These are phyloP conservation scores for Jacaranda copaia DNA, from an alignment of 257 asterid species.

Conservation along the genomic window DNA sequence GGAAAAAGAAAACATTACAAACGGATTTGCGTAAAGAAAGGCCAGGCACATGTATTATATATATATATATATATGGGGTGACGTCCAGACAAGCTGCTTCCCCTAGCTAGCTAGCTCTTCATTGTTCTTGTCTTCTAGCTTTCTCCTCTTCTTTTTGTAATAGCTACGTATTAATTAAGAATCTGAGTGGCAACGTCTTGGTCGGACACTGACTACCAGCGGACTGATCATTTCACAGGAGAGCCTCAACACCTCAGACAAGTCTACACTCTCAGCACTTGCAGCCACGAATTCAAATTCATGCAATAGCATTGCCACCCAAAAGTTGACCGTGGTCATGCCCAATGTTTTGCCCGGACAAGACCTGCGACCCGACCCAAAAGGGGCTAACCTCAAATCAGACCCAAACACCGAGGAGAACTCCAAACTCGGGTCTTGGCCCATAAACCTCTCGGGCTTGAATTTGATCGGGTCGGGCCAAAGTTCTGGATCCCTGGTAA, in stretches of 20 bases:
- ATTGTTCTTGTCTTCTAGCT: too few relatives aligned
- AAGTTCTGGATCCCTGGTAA: slow-evolving; percentile 50
- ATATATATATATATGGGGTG: not conserved
- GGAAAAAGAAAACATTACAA: not conserved
- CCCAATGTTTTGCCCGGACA: slow-evolving; percentile 70
- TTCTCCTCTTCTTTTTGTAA: too few relatives aligned
- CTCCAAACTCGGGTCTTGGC: not conserved
- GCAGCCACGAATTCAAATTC: slow-evolving; percentile 40
- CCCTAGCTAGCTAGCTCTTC: too few relatives aligned
- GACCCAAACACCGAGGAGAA: slow-evolving; percentile 51
- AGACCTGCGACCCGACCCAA: slow-evolving; percentile 69
- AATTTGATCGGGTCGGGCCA: slow-evolving; percentile 60
- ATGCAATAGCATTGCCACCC: slow-evolving; percentile 60
- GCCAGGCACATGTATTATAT: not conserved
- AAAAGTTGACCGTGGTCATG: slow-evolving; percentile 53
- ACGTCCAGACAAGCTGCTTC: not conserved
- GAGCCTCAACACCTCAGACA: slow-evolving; percentile 50
- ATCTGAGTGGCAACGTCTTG: slow-evolving; percentile 30
- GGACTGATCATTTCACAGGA: slow-evolving; percentile 70
- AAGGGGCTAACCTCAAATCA: slow-evolving; percentile 67
- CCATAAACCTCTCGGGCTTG: slow-evolving; percentile 60
- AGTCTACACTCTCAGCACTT: slow-evolving; percentile 28
- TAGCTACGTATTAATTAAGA: not conserved
- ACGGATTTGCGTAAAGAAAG: not conserved
- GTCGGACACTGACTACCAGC: slow-evolving; percentile 40